Evolutionary conservation across 148 eudicot genomes (phyloP).

Genomic region (Silene conica): DNA sequence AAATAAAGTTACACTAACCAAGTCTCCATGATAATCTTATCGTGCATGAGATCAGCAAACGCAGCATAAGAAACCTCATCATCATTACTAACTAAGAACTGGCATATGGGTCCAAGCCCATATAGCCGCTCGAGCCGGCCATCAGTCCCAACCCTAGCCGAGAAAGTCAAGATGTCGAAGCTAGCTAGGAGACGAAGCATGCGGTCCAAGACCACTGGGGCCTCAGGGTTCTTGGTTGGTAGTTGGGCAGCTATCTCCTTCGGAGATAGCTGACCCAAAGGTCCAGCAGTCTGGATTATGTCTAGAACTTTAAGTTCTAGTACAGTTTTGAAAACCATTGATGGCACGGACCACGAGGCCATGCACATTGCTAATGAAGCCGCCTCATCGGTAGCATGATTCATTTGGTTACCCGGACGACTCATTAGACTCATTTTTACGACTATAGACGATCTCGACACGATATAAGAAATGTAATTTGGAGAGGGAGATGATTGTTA

Average conservation of each 20-base stretch:
- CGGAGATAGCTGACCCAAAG: conserved; percentile 9
- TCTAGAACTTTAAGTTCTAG: conserved; percentile 29
- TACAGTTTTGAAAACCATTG: conserved; percentile 18
- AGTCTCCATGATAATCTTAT: conserved; percentile 18
- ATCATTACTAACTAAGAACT: conserved; percentile 15
- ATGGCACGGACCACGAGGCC: conserved; percentile 31
- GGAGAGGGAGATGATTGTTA: not conserved
- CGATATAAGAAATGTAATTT: not conserved
- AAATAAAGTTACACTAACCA: conserved; percentile 15
- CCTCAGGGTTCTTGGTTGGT: conserved; percentile 24
- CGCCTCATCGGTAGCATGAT: conserved; percentile 6
- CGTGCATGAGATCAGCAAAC: conserved; percentile 18
- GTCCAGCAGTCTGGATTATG: conserved; percentile 21
- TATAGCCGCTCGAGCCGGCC: conserved; percentile 19
- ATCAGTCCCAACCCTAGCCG: not conserved
- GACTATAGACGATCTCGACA: not conserved
- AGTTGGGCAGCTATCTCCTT: conserved; percentile 20
- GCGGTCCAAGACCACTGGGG: conserved; percentile 19
- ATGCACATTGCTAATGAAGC: conserved; percentile 50
- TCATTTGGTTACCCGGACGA: not conserved
- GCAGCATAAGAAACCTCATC: conserved; percentile 23
- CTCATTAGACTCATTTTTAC: conserved; percentile 18
- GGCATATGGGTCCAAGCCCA: conserved; percentile 23
- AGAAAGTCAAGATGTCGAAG: conserved; percentile 17
- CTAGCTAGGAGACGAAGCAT: conserved; percentile 28